A percentile compares a stretch with the other conserved stretches of the same genome.
phyloP scores from a whole-genome alignment of 106 monocot species.

The Dendrobium catenatum region DNA sequence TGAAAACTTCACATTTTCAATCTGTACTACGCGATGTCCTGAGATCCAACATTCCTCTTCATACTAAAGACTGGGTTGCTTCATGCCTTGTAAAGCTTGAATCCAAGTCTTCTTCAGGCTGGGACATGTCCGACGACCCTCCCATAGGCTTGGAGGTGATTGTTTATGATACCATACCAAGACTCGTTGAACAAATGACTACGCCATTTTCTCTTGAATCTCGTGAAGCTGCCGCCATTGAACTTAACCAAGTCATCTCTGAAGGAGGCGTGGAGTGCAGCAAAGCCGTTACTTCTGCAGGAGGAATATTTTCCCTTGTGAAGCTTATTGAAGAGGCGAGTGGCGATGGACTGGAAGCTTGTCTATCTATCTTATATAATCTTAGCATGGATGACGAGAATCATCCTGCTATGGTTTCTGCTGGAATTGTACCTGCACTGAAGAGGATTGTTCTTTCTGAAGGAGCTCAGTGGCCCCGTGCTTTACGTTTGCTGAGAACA shows the following conservation, averaged over 20 bases:
- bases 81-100: conserved; percentile 71
- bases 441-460: conserved; percentile 53
- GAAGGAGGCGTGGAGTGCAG: conserved; percentile 43
- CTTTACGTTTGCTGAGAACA: conserved; percentile 52
- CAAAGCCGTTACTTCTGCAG: conserved; percentile 43
- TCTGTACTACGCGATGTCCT: conserved; percentile 33
- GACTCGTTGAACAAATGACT: conserved; percentile 58
- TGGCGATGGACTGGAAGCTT: conserved; percentile 43
- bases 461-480: conserved; percentile 51
- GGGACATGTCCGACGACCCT: background rate
- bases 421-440: conserved; percentile 56
- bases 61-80: conserved; percentile 62
- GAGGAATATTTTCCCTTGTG: conserved; percentile 64
- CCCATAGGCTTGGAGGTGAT: conserved; percentile 50
- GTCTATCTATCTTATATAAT: conserved; percentile 51
- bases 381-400: conserved; percentile 81
- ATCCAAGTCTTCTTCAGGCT: conserved; percentile 11
- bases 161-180: conserved; percentile 65
- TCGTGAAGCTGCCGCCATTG: conserved; percentile 40
- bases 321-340: conserved; percentile 40
- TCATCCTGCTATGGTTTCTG: conserved; percentile 62
- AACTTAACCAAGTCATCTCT: conserved; percentile 48
- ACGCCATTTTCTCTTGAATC: conserved; percentile 25
- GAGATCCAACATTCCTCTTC: conserved; percentile 45
- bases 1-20: conserved; percentile 15